Base-by-base conservation (phyloP, 1,284 basidiomycete species). In the Cutaneotrichosporon spelunceum region DNA sequence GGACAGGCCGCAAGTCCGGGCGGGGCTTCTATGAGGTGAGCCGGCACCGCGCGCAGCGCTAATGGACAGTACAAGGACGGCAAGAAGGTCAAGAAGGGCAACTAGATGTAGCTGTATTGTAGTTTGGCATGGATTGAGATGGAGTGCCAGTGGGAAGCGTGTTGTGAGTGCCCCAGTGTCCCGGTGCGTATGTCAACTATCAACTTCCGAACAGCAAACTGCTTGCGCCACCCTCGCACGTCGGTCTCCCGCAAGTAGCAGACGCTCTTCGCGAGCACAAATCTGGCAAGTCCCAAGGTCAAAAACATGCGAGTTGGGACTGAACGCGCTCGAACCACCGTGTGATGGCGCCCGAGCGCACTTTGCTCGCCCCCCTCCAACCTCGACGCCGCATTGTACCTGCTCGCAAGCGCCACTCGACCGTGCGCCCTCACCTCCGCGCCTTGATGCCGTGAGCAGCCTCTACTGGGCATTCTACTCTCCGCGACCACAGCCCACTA, bases 1-100 rank as follows among this genome's bases (percentile, higher is more conserved):
- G 81, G 66, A 72, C 82, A 34, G 84, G 84, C 21, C 74, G 82
- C 63, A 85, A 85, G 79, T 80, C 74, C 45, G 82, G 83, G 7
- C 66, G 71, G 54, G 78, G 78, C 21, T 79, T 78, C 66, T 78
- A 78, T 59, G 69, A 65, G 58, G 78, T 79, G 30, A 53, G 52
- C 24, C 9, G 52, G 6, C 36, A 13, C n/a, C n/a, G 10, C 21
- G 36, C 21, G 29, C 29, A 11, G 27, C 7, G 1, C 49, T 52
- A 16, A 52, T 27, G 11, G 7, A 10, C 53, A 55, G 54, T 56
- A 56, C 27, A 45, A 56, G 42, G 54, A 56, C 11, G 54, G 54
- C 26, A 56, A 56, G 42, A 44, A 45, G 27, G 19, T 56, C 16
- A 45, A 27, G 53, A 54, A 54, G 53, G 26, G 53, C 36, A 53